Conservation (phyloP, 805 yeast species). For the Metschnikowia lochheadii region DNA sequence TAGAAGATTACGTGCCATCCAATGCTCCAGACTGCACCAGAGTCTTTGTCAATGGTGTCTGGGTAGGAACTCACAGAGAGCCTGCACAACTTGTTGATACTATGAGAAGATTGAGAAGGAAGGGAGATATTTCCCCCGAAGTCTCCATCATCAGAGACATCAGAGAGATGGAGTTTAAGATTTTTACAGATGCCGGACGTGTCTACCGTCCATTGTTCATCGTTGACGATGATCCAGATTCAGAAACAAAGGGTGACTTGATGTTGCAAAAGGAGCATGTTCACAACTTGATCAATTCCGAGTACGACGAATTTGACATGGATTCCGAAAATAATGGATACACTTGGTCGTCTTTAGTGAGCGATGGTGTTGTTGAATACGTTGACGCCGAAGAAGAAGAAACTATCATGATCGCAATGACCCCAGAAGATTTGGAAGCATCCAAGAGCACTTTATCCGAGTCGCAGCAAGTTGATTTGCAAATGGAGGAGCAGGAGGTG, state of each 20-base stretch:
- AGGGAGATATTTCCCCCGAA: slow-evolving; percentile 93
- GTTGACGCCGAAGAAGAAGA: slow-evolving; percentile 99
- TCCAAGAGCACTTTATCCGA: slow-evolving; percentile 41
- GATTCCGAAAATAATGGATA: slow-evolving; percentile 47
- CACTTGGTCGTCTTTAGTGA: slow-evolving; percentile 82
- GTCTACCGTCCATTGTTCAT: slow-evolving; percentile 94
- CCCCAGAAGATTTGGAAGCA: slow-evolving; percentile 91
- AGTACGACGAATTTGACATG: slow-evolving; percentile 58
- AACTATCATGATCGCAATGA: slow-evolving; percentile 97
- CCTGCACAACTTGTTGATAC: slow-evolving; percentile 91
- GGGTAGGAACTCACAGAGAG: slow-evolving; percentile 98
- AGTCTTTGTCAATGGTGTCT: slow-evolving; percentile 96
- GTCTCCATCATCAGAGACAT: slow-evolving; percentile 96
- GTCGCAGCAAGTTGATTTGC: slow-evolving; percentile 41
- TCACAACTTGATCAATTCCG: slow-evolving; percentile 57
- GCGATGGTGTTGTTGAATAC: slow-evolving; percentile 88
- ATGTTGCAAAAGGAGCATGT: slow-evolving; percentile 83
- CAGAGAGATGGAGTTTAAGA: slow-evolving; percentile 92
- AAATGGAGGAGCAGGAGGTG: slow-evolving; percentile 42
- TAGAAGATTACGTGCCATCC: slow-evolving; percentile 92
- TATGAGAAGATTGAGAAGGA: slow-evolving; percentile 86
- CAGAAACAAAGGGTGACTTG: slow-evolving; percentile 69
- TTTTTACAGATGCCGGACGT: slow-evolving; percentile 97
- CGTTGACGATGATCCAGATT: slow-evolving; percentile 79
- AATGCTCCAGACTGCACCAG: slow-evolving; percentile 88